Percentiles rank a stretch among this genome's conserved stretches.
These are phyloP conservation scores for Lodderomyces margitis DNA, from an alignment of 1,139 yeast species.

Conservation along the genomic window DNA sequence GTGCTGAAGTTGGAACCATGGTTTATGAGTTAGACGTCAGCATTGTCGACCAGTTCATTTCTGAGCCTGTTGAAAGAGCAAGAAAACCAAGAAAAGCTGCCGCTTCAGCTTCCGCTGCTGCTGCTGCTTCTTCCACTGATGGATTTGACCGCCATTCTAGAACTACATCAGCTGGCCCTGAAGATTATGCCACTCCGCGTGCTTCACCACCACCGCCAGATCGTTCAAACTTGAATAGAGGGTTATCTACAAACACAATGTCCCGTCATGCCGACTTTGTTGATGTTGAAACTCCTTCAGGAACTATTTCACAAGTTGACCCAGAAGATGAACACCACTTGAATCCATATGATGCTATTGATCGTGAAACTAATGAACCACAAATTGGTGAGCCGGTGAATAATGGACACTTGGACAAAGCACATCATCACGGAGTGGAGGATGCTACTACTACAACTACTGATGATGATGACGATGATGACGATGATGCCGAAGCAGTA, in stretches of 20 bases:
- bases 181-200: constrained; percentile 44
- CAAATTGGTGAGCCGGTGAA: constrained; percentile 2
- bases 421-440: too few relatives aligned
- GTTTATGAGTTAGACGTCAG: constrained; percentile 60
- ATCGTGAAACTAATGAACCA: constrained; percentile 4
- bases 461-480: constrained; percentile 2
- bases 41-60: constrained; percentile 32
- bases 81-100: constrained; percentile 12
- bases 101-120: constrained; percentile 15
- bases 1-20: constrained; percentile 54
- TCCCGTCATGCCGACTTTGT: constrained; percentile 23
- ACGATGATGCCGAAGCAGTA: constrained; percentile 10
- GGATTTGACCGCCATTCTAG: constrained; percentile 36
- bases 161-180: constrained; percentile 42
- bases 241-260: background rate
- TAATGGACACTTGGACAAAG: constrained; percentile 4
- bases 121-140: constrained; percentile 8
- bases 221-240: constrained; percentile 15
- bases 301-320: constrained; percentile 18
- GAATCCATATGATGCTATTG: constrained; percentile 6
- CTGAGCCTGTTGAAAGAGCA: constrained; percentile 12
- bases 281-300: constrained; percentile 28
- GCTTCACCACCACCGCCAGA: constrained; percentile 36
- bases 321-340: constrained; percentile 14
- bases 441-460: too few relatives aligned